Base-by-base conservation (phyloP, 352 stramenopile species). In the Phytopythium delawarense region DNA sequence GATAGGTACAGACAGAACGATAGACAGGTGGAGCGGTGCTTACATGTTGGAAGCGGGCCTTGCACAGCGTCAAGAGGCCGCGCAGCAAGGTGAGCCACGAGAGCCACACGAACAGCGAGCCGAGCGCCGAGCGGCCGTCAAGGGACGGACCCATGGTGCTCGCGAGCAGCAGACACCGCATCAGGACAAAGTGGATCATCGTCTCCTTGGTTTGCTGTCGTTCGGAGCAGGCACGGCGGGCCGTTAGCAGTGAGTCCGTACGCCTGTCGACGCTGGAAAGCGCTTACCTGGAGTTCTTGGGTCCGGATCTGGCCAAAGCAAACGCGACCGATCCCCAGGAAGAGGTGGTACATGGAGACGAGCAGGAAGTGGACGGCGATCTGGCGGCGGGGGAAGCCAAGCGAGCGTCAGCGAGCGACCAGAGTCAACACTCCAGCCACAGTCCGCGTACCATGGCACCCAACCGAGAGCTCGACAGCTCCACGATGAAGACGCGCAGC, bases 311-410 rank as follows among this genome's bases (percentile, higher is more conserved):
- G 56, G 35, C 79, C 76, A 60, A 92, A 77, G 53, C 70, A 75
- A 12, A 65, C 51, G 28, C 64, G 71, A 20, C 79, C 79, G 34
- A 87, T 64, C 21, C 74, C 62, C 30, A 92, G 51, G 57, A 90
- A 90, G 21, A 76, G 48, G 45, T 89, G 72, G 46, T 92, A 92
- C 66, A 89, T 78, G 58, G 75, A 49, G 51, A 92, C 74, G 15
- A 87, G 70, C 65, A 89, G 81, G 55, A 84, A 88, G 52, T 92
- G 83, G 39, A 89, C 63, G 48, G 87, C 67, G 54, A 90, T 89
- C 80, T 90, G 58, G 7, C 40, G 55, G 21, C n/a, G 34, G 37
- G 35, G 35, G 35, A 32, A 4, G 28, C 28, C 28, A 63, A 64
- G 50, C 51, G 40, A 58, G 35, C 45, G 34, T 46, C 4, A 66